Conservation (phyloP, 306 rosid species). For the Begonia fuchsioides region DNA sequence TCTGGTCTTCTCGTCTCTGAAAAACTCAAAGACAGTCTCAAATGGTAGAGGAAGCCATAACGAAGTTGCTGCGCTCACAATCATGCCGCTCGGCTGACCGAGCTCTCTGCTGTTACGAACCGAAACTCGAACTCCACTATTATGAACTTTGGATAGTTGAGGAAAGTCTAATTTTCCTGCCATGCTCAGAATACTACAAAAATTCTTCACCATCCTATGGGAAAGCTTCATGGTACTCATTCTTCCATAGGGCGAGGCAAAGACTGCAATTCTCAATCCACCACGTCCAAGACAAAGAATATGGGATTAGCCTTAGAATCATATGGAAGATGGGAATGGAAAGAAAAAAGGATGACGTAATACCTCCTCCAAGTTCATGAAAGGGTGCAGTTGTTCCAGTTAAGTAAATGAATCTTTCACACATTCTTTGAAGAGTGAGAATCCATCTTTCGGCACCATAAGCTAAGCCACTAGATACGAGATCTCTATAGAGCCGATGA, state of each 20-base stretch:
- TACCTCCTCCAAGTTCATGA: slow-evolving; percentile 26
- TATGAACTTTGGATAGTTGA: slow-evolving; percentile 20
- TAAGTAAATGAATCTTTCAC: slow-evolving; percentile 27
- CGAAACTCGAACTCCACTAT: slow-evolving; percentile 22
- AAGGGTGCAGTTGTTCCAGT: slow-evolving; percentile 5
- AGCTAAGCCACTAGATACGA: slow-evolving; percentile 17
- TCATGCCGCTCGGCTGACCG: slow-evolving; percentile 31
- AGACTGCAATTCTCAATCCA: slow-evolving; percentile 14
- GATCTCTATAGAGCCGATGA: slow-evolving; percentile 29
- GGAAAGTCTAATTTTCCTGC: slow-evolving; percentile 26
- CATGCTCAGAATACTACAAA: slow-evolving; percentile 31
- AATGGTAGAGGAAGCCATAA: slow-evolving; percentile 43
- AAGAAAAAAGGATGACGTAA: not conserved
- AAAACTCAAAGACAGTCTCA: slow-evolving; percentile 21
- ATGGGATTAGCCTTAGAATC: not conserved
- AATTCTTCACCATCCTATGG: slow-evolving; percentile 45
- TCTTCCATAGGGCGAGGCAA: slow-evolving; percentile 19
- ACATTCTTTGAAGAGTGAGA: slow-evolving; percentile 47
- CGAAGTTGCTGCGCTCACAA: slow-evolving; percentile 36
- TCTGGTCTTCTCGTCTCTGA: slow-evolving; percentile 26
- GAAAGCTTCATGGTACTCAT: slow-evolving; percentile 30
- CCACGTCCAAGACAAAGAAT: not conserved
- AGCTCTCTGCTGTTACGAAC: slow-evolving; percentile 18
- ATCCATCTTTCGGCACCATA: slow-evolving; percentile 73
- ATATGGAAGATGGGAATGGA: not conserved